These are phyloP conservation scores for Dactylellina sp. DNA, from an alignment of 2,329 filamentous ascomycete genomes.

Conservation along the genomic window DNA sequence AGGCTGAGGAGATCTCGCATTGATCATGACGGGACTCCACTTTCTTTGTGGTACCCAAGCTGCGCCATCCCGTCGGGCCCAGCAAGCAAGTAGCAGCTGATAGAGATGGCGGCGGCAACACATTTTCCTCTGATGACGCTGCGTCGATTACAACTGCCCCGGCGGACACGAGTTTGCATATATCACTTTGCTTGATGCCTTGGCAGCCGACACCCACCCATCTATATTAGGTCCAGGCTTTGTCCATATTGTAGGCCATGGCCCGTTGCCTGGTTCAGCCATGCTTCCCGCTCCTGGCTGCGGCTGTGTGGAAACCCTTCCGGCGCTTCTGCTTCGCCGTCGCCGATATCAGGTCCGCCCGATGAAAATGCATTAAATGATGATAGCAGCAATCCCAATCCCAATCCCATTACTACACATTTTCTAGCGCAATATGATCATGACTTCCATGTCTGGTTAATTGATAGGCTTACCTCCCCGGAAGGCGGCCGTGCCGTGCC, in stretches of 20 bases:
- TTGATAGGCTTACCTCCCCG: slow-evolving; percentile 22
- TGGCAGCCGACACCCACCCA: slow-evolving; percentile 34
- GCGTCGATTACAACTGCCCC: not conserved
- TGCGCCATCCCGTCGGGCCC: not conserved
- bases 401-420: slow-evolving; percentile 2
- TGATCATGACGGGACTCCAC: not conserved
- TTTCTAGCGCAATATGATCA: slow-evolving; percentile 26
- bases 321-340: slow-evolving; percentile 9
- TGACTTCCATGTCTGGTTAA: slow-evolving; percentile 39
- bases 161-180: slow-evolving; percentile 23
- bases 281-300: slow-evolving; percentile 15
- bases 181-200: slow-evolving; percentile 25
- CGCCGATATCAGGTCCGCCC: slow-evolving; percentile 7
- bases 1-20: slow-evolving; percentile 5
- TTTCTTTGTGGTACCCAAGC: not conserved
- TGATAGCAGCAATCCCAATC: not conserved
- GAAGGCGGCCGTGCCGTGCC: slow-evolving; percentile 10
- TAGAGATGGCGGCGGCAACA: slow-evolving; percentile 11
- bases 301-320: slow-evolving; percentile 8
- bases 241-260: slow-evolving; percentile 16
- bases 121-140: not conserved
- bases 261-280: slow-evolving; percentile 26
- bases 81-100: not conserved
- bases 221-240: slow-evolving; percentile 26
- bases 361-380: not conserved